Base-by-base conservation (phyloP, 192 early-diverging fungal species). In the Phycomyces nitens region DNA sequence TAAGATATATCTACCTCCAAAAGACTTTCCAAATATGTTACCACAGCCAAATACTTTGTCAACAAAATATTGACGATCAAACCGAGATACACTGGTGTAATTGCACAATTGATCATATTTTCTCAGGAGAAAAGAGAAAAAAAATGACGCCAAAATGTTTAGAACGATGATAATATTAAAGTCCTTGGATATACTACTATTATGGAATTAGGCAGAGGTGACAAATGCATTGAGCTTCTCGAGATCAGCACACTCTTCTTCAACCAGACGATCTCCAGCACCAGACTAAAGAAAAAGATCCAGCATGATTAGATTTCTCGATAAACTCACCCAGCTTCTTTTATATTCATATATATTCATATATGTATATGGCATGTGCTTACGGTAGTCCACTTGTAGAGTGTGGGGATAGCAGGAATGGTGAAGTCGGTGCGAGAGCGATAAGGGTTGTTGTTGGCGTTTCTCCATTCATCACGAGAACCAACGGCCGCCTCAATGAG, bases 401-500 rank as follows among this genome's bases (percentile, higher is more conserved):
- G 64, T 38, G 79, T 81, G 29, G 79, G 79, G 23, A 81, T 74
- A 18, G 73, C 69, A 47, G 53, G 63, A 11, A 77, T 41, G 5
- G 69, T 42, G 61, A 67, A 67, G 0, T 57, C n/a, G 1, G 64
- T 43, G 11, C 65, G 63, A 8, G 40, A 53, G 40, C 73, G 73
- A 44, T 78, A 81, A 43, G 69, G 72, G 51, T 81, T 66, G 2
- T 39, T 26, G 15, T 68, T 47, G 24, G 79, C 70, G 20, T 62
- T 53, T 50, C 69, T 76, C 74, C 74, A 72, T 15, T 72, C 72
- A 29, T 29, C 41, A 18, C 77, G 57, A 16, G 24, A 20, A 15
- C 74, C 76, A 24, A 80, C 71, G 51, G 73, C 64, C 16, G 72
- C 76, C 40, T 76, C 74, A 43, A 81, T 38, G 27, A 81, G 62